Evolutionary conservation across 2,329 filamentous ascomycete genomes (phyloP).

Genomic region (Aspergillus candidus): DNA sequence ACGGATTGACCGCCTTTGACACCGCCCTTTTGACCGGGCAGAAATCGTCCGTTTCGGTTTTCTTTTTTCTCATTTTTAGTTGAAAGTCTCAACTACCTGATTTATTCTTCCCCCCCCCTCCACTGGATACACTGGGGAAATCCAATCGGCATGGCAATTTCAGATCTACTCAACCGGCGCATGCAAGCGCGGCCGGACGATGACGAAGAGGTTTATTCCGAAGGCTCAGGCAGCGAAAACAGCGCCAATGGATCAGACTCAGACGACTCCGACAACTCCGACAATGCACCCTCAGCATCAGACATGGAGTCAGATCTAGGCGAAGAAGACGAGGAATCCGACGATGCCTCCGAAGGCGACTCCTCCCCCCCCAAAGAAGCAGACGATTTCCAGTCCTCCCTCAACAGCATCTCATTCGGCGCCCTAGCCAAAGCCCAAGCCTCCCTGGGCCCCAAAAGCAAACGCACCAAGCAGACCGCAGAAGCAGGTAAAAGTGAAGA

Average conservation of each 20-base stretch:
- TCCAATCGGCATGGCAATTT: conserved; percentile 29
- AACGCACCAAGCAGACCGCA: conserved; percentile 16
- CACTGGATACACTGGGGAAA: neutral
- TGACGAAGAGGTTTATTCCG: conserved; percentile 37
- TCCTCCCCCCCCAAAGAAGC: conserved; percentile 28
- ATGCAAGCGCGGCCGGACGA: conserved; percentile 36
- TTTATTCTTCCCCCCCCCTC: neutral
- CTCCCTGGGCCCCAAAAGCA: conserved; percentile 47
- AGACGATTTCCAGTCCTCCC: conserved; percentile 33
- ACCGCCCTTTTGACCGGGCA: too few species aligned
- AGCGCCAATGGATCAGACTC: conserved; percentile 13
- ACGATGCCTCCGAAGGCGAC: conserved; percentile 35
- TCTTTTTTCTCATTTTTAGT: too few species aligned
- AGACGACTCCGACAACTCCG: conserved; percentile 25
- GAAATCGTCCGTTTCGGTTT: too few species aligned
- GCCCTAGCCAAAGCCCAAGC: conserved; percentile 83
- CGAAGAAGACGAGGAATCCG: conserved; percentile 31
- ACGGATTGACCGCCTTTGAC: too few species aligned
- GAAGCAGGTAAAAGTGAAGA: conserved; percentile 1
- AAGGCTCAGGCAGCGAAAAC: conserved; percentile 20
- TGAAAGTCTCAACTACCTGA: too few species aligned
- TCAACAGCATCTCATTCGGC: conserved; percentile 72
- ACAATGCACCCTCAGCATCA: conserved; percentile 34
- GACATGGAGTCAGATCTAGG: conserved; percentile 37
- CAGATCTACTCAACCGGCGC: conserved; percentile 37